Evolutionary conservation across 2,329 filamentous ascomycete species (phyloP).

Genomic region (Bipolaris gigantea): DNA sequence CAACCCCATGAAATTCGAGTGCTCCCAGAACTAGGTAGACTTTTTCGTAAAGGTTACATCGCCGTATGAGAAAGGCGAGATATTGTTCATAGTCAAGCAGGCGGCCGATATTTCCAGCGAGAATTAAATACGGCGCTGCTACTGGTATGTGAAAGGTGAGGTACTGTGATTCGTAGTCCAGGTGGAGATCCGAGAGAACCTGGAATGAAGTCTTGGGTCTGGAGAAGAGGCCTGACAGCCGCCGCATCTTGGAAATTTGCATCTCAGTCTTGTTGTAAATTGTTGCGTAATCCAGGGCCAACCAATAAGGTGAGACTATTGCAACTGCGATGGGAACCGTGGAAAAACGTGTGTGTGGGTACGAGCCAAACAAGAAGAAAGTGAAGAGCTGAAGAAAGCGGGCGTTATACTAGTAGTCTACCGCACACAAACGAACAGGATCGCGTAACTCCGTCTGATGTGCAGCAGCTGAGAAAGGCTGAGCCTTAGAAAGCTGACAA

Average conservation of each 20-base stretch:
- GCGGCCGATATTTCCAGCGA: conserved; percentile 38
- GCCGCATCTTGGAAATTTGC: conserved; percentile 21
- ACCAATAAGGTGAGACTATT: not conserved
- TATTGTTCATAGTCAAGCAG: conserved; percentile 37
- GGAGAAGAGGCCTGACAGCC: conserved; percentile 30
- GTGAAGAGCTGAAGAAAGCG: not conserved
- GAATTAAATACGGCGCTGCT: conserved; percentile 32
- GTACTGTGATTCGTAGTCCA: conserved; percentile 36
- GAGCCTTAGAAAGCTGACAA: conserved; percentile 2
- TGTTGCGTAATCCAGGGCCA: not conserved
- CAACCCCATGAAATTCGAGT: conserved; percentile 34
- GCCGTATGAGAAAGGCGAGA: conserved; percentile 34
- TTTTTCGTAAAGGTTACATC: conserved; percentile 34
- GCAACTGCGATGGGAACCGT: not conserved
- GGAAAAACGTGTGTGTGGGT: not conserved
- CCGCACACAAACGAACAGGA: not conserved
- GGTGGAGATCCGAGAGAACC: conserved; percentile 38
- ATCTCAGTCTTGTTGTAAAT: not conserved
- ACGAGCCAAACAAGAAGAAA: not conserved
- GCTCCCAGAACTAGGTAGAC: conserved; percentile 35
- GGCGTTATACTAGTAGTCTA: not conserved
- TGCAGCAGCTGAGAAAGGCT: conserved; percentile 8
- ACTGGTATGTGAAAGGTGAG: conserved; percentile 37
- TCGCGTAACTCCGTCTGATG: conserved; percentile 1
- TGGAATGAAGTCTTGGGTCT: conserved; percentile 32